phyloP scores from a whole-genome alignment of 2,329 filamentous ascomycete species.

The Fusarium hostae region DNA sequence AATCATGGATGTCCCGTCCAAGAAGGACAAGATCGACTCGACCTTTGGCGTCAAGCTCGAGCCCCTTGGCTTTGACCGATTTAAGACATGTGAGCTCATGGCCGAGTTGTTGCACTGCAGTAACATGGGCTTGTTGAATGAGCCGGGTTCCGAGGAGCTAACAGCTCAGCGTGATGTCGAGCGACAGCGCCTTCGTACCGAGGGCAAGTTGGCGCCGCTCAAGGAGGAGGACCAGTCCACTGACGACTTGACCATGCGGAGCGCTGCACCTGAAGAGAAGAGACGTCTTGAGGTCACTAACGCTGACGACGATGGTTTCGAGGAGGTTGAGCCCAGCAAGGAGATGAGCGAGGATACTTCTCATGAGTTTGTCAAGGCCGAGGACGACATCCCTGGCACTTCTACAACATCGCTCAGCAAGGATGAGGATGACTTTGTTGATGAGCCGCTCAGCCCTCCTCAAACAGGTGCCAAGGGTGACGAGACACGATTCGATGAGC shows the following conservation, averaged over 20 bases:
- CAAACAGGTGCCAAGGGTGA: slow-evolving; percentile 69
- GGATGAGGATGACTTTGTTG: slow-evolving; percentile 80
- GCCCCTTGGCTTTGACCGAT: slow-evolving; percentile 94
- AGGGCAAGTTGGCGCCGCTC: slow-evolving; percentile 73
- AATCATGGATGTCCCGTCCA: slow-evolving; percentile 80
- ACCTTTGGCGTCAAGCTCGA: slow-evolving; percentile 93
- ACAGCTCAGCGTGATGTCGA: slow-evolving; percentile 83
- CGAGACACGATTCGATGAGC: slow-evolving; percentile 63
- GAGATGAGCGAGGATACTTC: slow-evolving; percentile 79
- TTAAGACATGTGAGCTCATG: slow-evolving; percentile 99
- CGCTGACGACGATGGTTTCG: slow-evolving; percentile 88
- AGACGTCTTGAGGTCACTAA: slow-evolving; percentile 83
- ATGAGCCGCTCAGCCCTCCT: slow-evolving; percentile 79
- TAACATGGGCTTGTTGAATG: slow-evolving; percentile 97
- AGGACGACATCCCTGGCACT: slow-evolving; percentile 59
- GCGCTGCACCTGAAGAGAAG: slow-evolving; percentile 67
- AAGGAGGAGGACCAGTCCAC: slow-evolving; percentile 53
- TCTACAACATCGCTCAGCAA: slow-evolving; percentile 53
- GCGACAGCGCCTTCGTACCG: slow-evolving; percentile 79
- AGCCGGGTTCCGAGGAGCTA: slow-evolving; percentile 87
- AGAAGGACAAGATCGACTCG: slow-evolving; percentile 80
- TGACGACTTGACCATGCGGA: slow-evolving; percentile 72
- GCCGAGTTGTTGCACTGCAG: slow-evolving; percentile 96
- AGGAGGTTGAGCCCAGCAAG: slow-evolving; percentile 79
- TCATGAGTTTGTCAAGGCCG: slow-evolving; percentile 73